phyloP scores from a whole-genome alignment of 1,139 yeast genomes.

The Lodderomyces jiufengensis region DNA sequence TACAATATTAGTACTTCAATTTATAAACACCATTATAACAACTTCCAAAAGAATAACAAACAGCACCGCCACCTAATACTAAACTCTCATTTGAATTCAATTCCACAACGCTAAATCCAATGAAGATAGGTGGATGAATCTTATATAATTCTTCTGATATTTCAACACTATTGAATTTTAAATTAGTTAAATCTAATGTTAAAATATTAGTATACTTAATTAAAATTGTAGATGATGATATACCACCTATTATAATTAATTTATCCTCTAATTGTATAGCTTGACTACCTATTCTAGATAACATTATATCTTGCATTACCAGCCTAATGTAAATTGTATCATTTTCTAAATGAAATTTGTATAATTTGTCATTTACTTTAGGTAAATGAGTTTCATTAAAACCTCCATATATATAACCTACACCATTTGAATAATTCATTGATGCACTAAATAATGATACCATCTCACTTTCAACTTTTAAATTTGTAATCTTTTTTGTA shows the following conservation, averaged over 20 bases:
- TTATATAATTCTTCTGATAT: conserved; percentile 35
- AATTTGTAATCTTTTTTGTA: conserved; percentile 15
- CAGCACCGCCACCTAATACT: conserved; percentile 73
- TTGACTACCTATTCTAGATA: conserved; percentile 47
- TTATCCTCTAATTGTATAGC: conserved; percentile 22
- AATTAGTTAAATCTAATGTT: conserved; percentile 17
- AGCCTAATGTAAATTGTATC: background rate
- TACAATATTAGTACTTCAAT: conserved; percentile 6
- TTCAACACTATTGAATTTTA: conserved; percentile 20
- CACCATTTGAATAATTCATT: conserved; percentile 22
- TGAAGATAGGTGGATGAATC: conserved; percentile 46
- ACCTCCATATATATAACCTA: conserved; percentile 58
- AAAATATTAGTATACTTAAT: conserved; percentile 23
- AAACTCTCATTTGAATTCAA: conserved; percentile 13
- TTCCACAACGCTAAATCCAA: conserved; percentile 52
- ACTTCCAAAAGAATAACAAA: conserved; percentile 81
- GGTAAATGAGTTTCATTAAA: conserved; percentile 32
- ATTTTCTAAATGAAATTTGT: conserved; percentile 25
- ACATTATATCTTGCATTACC: conserved; percentile 10
- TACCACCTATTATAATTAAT: conserved; percentile 60
- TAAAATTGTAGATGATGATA: conserved; percentile 38
- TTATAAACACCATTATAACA: conserved; percentile 45
- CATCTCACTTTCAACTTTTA: conserved; percentile 16
- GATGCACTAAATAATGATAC: conserved; percentile 27
- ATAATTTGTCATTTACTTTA: conserved; percentile 30